Conservation (phyloP, 768 basidiomycete species). For the Daedaleopsis sinensis region DNA sequence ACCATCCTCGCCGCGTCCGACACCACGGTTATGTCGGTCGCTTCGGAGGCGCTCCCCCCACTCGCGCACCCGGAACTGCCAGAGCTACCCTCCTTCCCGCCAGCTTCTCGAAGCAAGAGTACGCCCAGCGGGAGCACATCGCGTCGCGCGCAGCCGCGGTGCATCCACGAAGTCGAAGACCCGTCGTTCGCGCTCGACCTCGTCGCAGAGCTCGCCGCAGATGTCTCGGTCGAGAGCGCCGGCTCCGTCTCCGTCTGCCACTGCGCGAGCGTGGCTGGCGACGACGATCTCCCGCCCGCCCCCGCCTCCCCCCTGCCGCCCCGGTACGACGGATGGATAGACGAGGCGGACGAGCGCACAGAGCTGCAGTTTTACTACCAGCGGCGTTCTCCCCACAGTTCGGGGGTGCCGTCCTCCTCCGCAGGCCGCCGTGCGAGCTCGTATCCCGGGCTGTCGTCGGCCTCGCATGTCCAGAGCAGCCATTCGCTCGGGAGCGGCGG, state of each 20-base stretch:
- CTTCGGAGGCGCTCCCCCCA: slow-evolving; percentile 24
- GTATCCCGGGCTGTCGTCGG: slow-evolving; percentile 6
- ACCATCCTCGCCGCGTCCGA: slow-evolving; percentile 39
- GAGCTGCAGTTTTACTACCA: slow-evolving; percentile 52
- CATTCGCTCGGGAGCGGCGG: not conserved
- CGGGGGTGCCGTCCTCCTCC: slow-evolving; percentile 3
- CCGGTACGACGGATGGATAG: slow-evolving; percentile 57
- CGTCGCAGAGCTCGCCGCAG: not conserved
- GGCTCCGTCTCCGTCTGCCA: slow-evolving; percentile 26
- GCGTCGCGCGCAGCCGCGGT: slow-evolving; percentile 35
- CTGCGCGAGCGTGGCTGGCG: slow-evolving; percentile 14
- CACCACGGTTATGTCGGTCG: slow-evolving; percentile 29
- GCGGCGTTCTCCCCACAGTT: not conserved
- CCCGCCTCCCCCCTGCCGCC: slow-evolving; percentile 34
- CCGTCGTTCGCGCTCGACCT: slow-evolving; percentile 29
- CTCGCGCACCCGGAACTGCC: slow-evolving; percentile 13
- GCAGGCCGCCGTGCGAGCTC: slow-evolving; percentile 5
- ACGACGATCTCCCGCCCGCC: slow-evolving; percentile 7
- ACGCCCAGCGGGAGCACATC: slow-evolving; percentile 15
- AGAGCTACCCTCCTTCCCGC: slow-evolving; percentile 9
- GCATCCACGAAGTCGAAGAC: slow-evolving; percentile 60
- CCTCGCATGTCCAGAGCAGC: not conserved
- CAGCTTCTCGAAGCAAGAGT: not conserved
- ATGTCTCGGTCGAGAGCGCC: slow-evolving; percentile 11
- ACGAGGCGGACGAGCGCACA: slow-evolving; percentile 50